Base-by-base conservation (phyloP, 805 yeast species). In the Hanseniaspora singularis region DNA sequence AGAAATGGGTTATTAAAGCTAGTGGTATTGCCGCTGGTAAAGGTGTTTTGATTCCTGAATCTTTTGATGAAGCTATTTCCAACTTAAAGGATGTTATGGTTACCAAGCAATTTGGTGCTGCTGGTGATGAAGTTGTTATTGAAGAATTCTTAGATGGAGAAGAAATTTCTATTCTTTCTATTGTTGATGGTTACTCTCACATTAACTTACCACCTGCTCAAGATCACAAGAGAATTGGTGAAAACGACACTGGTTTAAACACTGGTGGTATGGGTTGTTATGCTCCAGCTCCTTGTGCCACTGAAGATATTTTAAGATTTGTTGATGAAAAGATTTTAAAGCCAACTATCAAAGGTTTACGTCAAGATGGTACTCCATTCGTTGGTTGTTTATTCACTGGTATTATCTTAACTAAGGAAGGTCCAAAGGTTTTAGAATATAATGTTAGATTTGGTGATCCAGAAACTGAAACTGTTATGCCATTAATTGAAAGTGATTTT, bases 181-280 rank as follows among this genome's bases (percentile, higher is more conserved):
- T 92, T 54, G 76, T 86, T 57, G 99, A 92, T 61, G 99, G 98
- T 49, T 89, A 92, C 69, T 76, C 94, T 10, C 80, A 79, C 58
- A 75, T 79, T 61, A 88, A 85, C 61, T 74, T 92, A 50, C 99
- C 99, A 36, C 84, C 97, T 38, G 96, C 97, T 23, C 99, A 92
- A 68, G 99, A 92, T 62, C 99, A 92, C 68, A 92, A 92, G 69
- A 79, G 98, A 64, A 74, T 82, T 55, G 94, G 94, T 48, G 85
- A 94, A 58, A 88, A 88, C 51, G 99, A 92, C 63, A 69, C 77
- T 33, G 99, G 99, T 22, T 72, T 89, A 52, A 92, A 92, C 68
- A 92, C 99, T 32, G 99, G 99, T 55, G 99, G 99, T 53, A 92
- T 92, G 99, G 99, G 99, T 53, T 95, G 97, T 7, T 92, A 92